Evolutionary conservation across 2,329 filamentous ascomycete genomes (phyloP), one percentile per base, ranked within the genome.

Genomic region (Stachybotrys chlorohalonatus): DNA sequence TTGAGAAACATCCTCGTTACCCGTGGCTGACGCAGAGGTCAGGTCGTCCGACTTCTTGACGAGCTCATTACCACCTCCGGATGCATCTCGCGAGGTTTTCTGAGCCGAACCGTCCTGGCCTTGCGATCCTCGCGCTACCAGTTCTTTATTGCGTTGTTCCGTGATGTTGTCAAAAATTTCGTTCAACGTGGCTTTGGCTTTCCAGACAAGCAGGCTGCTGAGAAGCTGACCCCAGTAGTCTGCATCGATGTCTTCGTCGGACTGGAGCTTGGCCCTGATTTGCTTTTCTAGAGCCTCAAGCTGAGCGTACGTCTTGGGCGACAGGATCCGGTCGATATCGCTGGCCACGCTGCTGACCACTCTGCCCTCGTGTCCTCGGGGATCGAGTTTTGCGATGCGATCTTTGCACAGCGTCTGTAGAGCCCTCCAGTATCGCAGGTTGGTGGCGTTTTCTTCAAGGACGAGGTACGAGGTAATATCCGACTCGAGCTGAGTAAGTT

Each of bases 141-240:
- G 72, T 53, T 81, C 77, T 49, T 85, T 79, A 52, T 89, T 74
- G 36, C 89, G 83, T 61, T 82, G 85, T 55, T 84, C 82, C 58
- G 87, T 80, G 58, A 96, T 88, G 11, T 83, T 83, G 60, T 89
- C 84, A 60, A 86, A 92, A 15, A 96, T 85, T 58, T 83, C 85
- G 60, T 84, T 85, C 53, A 99, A 73, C 68, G 87, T 90, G 2
- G 91, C 90, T 68, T 89, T 91, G 39, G 94, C 90, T 73, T 97
- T 97, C 85, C 90, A 96, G 1, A 96, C 84, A 7, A 88, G 78
- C 58, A 99, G 75, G 66, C 86, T 95, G 60, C 86, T 85, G 57
- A 99, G 77, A 15, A 99, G 77, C 67, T 96, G 90, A 67, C 95
- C 90, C 94, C 94, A 99, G 69, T 97, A 99, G 71, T 99, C 94